phyloP scores from a whole-genome alignment of 148 eudicot species.

The Chenopodium suecicum region DNA sequence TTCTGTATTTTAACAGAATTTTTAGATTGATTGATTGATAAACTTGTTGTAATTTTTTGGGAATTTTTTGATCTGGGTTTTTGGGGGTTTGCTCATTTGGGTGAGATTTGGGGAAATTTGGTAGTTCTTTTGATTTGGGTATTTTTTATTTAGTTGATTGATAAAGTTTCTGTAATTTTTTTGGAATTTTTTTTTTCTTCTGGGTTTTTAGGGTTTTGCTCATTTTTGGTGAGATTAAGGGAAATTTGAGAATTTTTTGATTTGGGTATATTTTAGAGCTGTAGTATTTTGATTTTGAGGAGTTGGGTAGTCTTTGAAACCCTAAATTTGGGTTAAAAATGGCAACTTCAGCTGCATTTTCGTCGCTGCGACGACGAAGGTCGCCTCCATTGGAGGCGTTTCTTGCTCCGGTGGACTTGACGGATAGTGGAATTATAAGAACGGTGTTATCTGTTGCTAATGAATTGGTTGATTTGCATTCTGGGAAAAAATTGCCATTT shows the following conservation, averaged over 20 bases:
- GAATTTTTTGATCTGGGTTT: neutral
- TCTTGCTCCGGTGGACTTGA: constrained; percentile 78
- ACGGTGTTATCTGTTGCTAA: constrained; percentile 46
- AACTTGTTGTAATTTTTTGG: neutral
- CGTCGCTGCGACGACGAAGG: constrained; percentile 63
- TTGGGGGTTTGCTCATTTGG: neutral
- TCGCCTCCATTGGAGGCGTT: constrained; percentile 83
- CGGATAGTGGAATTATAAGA: constrained; percentile 49
- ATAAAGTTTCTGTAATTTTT: neutral
- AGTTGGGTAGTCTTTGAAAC: constrained; percentile 7
- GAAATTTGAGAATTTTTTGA: neutral
- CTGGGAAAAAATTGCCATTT: constrained; percentile 40
- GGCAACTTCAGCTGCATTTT: constrained; percentile 79
- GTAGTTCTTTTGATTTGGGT: neutral
- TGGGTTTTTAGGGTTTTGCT: constrained; percentile 6
- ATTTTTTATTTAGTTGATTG: neutral
- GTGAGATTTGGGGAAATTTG: neutral
- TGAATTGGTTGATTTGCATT: constrained; percentile 49
- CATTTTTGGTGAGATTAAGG: neutral
- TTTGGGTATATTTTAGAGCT: neutral
- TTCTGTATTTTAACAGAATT: neutral
- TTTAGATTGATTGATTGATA: neutral
- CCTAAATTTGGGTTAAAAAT: constrained; percentile 18
- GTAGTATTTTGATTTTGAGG: neutral
- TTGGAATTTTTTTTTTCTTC: neutral